Base-by-base conservation (phyloP, 331 rosid genomes). In the Acacia pycnantha region DNA sequence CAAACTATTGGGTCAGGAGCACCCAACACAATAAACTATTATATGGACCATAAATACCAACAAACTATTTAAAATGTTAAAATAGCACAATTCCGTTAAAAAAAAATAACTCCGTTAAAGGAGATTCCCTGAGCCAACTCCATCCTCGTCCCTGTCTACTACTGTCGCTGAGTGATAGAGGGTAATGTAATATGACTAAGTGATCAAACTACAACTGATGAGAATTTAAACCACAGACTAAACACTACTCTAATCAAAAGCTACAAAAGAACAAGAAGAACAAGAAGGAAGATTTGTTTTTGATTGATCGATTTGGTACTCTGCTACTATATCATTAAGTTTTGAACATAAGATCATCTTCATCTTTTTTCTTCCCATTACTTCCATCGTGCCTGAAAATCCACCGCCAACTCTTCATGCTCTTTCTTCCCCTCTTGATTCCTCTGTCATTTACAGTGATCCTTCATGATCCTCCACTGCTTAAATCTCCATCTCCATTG, bases 381-480 rank as follows among this genome's bases (percentile, higher is more conserved):
- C n/a, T n/a, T n/a, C 71, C 54, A 76, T 91, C 86, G 54, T 91
- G 88, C 85, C 90, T 89, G 86, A 96, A 92, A 77, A 93, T 92
- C 99, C 98, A 94, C 81, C 86, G 84, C 98, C 97, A 93, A 71
- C 97, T 93, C 87, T 96, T 95, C 76, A 88, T 81, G 82, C 90
- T 95, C 73, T 85, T 96, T 82, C 94, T 88, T 37, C 94, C 97
- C 67, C 87, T 91, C 79, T 82, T 92, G 22, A 92, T 83, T 43
- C 91, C 97, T 77, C 90, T 93, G 26, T 93, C 98, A 82, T 90
- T 92, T 16, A 89, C 95, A 56, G 91, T 92, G 43, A 96, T 87
- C 74, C 98, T 92, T 80, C 98, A 96, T 24, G 99, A 96, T 33
- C 97, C 95, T 48, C 94, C 94, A 77, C 84, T 79, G 0, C 80